Percentiles rank a stretch among this genome's conserved stretches.
Conservation (phyloP, 169 alveolate species). For the Plasmodium knowlesi region DNA sequence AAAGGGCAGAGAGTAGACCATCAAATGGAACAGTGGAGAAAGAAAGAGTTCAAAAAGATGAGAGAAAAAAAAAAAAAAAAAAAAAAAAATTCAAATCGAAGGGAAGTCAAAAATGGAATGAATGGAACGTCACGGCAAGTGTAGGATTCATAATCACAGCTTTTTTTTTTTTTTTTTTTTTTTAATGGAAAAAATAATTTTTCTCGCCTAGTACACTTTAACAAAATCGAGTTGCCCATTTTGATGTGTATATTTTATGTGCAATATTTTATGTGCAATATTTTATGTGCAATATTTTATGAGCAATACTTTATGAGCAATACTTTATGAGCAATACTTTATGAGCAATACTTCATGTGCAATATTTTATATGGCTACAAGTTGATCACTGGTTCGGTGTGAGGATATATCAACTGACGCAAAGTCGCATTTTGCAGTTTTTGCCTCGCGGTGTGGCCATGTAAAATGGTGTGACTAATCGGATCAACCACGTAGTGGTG, state of each 20-base stretch:
- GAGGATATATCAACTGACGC: not conserved
- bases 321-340: not conserved
- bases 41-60: not conserved
- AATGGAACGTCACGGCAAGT: not conserved
- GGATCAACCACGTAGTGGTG: not conserved
- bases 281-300: not conserved
- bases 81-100: not conserved
- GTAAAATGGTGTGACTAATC: not conserved
- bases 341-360: not conserved
- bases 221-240: not conserved
- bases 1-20: not conserved
- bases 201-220: not conserved
- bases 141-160: not conserved
- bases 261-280: not conserved
- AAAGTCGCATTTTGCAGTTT: not conserved
- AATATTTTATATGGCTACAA: not conserved
- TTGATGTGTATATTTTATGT: not conserved
- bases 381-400: not conserved
- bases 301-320: too few relatives aligned
- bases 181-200: not conserved
- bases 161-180: not conserved
- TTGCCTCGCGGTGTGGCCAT: not conserved
- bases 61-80: not conserved
- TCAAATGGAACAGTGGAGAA: not conserved
- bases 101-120: not conserved